Evolutionary conservation across 2,329 filamentous ascomycete species (phyloP), one percentile per base, ranked within the genome.

Genomic region (Diaporthe batatas): DNA sequence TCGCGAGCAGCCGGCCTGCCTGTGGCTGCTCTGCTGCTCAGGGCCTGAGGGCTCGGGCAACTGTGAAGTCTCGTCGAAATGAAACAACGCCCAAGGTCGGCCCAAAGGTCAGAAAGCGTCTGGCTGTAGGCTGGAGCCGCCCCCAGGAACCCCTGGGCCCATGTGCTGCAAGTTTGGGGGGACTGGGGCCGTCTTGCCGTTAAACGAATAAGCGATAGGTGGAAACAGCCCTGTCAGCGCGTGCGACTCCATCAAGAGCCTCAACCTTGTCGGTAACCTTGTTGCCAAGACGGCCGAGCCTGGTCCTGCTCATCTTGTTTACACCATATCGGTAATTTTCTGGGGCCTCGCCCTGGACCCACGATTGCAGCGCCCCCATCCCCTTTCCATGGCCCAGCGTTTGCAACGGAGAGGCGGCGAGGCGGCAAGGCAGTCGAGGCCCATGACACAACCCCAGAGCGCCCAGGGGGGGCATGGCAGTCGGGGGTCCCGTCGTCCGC

Each of bases 281-380:
- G 70, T 47, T 53, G 64, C 71, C 71, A 72, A 72, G 71, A 72
- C 71, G 55, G 55, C 54, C 57, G 36, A 57, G 34, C 54, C 64
- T 58, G n/a, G 42, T 68, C 68, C 58, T 49, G 71, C 62, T 72
- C 71, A 72, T 72, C 68, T 72, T 68, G 62, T 69, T 69, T 39
- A 69, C 51, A 57, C 71, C 34, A 69, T 42, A 51, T 54, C 42
- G 71, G 54, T 58, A 69, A 57, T 51, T 69, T 69, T 59, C 44
- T 34, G 54, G 54, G 34, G 62, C 62, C 47, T 53, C 32, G 47
- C 62, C 62, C 62, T 67, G 29, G 62, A 39, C 32, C 44, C 44
- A 67, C 62, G 62, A 53, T 39, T 25, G n/a, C 47, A 53, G 32
- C 32, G 18, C 62, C 62, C 68, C 53, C 53, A 47, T 51, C 62